These are phyloP conservation scores for Cunninghamia lanceolata DNA, from an alignment of 75 land plant genomes.

Conservation along the genomic window DNA sequence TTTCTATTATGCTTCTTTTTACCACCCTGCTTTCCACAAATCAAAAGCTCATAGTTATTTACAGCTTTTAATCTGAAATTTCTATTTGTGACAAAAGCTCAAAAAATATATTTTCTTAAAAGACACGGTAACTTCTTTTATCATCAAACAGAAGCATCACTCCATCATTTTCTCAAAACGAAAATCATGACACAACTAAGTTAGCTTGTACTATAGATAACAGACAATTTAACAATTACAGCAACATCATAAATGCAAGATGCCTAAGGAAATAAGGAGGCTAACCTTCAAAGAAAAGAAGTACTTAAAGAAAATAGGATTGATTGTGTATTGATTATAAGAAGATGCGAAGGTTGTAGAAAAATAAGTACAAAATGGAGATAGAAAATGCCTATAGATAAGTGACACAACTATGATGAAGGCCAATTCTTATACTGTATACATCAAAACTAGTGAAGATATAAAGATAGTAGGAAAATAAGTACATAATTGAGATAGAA, in stretches of 20 bases:
- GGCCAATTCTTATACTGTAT: background rate
- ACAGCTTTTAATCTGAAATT: background rate
- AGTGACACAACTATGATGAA: background rate
- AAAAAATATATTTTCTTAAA: background rate
- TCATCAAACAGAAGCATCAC: background rate
- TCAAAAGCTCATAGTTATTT: background rate
- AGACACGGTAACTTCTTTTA: background rate
- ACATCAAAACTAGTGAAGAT: background rate
- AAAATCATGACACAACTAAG: background rate
- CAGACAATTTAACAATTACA: background rate
- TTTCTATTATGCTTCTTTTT: background rate
- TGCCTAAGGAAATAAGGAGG: background rate
- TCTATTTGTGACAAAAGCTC: background rate
- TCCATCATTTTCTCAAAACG: background rate
- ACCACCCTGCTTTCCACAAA: background rate
- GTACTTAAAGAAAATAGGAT: background rate
- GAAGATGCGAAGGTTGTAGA: background rate
- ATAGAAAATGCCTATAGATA: background rate
- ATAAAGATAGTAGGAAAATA: background rate
- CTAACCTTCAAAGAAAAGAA: background rate
- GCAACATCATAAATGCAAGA: background rate
- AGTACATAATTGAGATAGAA: background rate
- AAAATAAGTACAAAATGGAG: background rate
- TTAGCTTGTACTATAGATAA: background rate
- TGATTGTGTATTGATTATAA: background rate